Evolutionary conservation across 1,139 yeast species (phyloP).

Genomic region (Geotrichum reessii): DNA sequence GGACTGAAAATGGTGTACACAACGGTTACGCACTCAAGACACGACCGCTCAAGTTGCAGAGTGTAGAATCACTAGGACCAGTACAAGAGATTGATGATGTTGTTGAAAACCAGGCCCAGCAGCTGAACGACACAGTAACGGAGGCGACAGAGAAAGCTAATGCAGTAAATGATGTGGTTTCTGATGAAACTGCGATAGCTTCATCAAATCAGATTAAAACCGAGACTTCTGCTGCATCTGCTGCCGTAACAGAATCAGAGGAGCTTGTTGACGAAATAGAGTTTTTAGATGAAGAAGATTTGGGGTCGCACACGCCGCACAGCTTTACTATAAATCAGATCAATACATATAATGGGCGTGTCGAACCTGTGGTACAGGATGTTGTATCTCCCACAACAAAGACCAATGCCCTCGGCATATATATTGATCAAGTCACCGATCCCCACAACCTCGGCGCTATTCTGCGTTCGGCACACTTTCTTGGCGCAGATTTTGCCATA

Average conservation of each 20-base stretch:
- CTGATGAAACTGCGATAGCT: neutral
- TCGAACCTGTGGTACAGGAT: neutral
- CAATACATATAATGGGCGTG: neutral
- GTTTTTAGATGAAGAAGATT: constrained; percentile 8
- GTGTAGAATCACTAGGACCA: constrained; percentile 31
- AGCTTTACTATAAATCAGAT: neutral
- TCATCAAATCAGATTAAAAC: neutral
- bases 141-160: neutral
- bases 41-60: constrained; percentile 48
- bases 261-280: constrained; percentile 1
- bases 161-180: neutral
- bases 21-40: constrained; percentile 76
- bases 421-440: constrained; percentile 77
- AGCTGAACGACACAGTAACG: neutral
- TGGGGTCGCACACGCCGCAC: constrained; percentile 1
- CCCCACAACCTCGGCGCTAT: constrained; percentile 91
- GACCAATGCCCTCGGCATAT: constrained; percentile 63
- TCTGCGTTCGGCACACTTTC: constrained; percentile 69
- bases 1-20: constrained; percentile 70
- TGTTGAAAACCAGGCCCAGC: neutral
- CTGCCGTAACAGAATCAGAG: neutral
- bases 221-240: neutral
- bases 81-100: neutral
- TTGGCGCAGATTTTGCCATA: constrained; percentile 79
- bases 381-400: constrained; percentile 26